Evolutionary conservation across 768 basidiomycete species (phyloP).

Genomic region (Termitomyces sp.): DNA sequence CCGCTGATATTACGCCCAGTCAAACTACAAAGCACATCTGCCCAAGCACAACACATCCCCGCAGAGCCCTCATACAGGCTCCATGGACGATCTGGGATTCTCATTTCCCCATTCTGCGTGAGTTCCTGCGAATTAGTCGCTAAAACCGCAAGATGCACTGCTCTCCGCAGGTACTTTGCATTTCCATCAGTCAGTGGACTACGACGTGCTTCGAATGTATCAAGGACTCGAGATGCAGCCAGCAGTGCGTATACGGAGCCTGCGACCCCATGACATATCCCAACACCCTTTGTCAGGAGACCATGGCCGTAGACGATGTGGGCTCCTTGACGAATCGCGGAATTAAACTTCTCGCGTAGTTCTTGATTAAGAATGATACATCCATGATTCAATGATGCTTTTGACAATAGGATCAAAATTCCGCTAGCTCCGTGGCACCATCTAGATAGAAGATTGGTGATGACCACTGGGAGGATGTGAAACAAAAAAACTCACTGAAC

Average conservation of each 20-base stretch:
- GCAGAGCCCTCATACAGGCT: conserved; percentile 56
- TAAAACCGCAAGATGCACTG: conserved; percentile 43
- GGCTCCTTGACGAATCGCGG: conserved; percentile 34
- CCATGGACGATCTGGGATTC: conserved; percentile 43
- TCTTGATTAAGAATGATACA: conserved; percentile 15
- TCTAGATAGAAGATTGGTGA: conserved; percentile 20
- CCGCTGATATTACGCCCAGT: conserved; percentile 20
- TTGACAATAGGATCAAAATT: conserved; percentile 42
- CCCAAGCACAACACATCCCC: conserved; percentile 56
- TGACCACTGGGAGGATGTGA: not conserved
- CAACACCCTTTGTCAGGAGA: conserved; percentile 51
- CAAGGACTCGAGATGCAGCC: conserved; percentile 40
- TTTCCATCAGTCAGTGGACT: not conserved
- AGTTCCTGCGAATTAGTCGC: conserved; percentile 30
- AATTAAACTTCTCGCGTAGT: conserved; percentile 21
- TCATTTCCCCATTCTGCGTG: conserved; percentile 35
- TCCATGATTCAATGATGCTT: conserved; percentile 26
- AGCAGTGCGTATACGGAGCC: conserved; percentile 52
- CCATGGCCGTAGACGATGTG: conserved; percentile 41
- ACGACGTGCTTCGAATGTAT: conserved; percentile 7
- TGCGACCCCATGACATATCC: conserved; percentile 53
- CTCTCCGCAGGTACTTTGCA: conserved; percentile 18
- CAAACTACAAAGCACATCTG: conserved; percentile 33
- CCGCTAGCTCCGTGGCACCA: conserved; percentile 61
- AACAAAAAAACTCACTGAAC: conserved; percentile 43